Evolutionary conservation across 345 rosid species (phyloP).

Genomic region (Cochlearia excelsa): DNA sequence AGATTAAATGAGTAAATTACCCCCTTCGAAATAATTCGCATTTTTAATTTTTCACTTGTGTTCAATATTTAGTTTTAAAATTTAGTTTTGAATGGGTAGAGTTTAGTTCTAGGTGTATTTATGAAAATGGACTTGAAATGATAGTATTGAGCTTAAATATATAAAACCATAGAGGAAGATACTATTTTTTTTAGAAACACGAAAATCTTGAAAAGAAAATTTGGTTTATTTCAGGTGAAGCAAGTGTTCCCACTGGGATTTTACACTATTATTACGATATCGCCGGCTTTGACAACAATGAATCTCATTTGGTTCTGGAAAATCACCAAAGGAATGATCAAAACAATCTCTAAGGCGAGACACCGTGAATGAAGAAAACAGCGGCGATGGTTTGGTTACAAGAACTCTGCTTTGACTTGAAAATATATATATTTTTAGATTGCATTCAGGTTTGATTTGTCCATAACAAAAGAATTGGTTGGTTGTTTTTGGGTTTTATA

Average conservation of each 20-base stretch:
- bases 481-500: constrained; percentile 17
- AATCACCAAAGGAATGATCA: constrained; percentile 67
- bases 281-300: constrained; percentile 50
- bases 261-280: constrained; percentile 57
- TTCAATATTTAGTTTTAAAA: no score
- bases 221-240: constrained; percentile 48
- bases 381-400: constrained; percentile 7
- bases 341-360: constrained; percentile 57
- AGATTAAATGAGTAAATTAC: no score
- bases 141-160: no score
- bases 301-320: constrained; percentile 80
- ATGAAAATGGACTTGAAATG: no score
- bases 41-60: no score
- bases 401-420: constrained; percentile 15
- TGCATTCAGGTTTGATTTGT: constrained; percentile 23
- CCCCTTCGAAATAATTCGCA: no score
- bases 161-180: no score
- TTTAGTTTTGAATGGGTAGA: no score
- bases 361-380: constrained; percentile 41
- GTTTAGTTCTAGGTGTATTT: no score
- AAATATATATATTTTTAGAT: background rate
- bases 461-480: background rate
- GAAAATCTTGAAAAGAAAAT: background rate
- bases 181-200: no score
- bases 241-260: constrained; percentile 64